These are phyloP conservation scores for Suhomyces anneliseae DNA, from an alignment of 1,139 yeast species.

Conservation along the genomic window DNA sequence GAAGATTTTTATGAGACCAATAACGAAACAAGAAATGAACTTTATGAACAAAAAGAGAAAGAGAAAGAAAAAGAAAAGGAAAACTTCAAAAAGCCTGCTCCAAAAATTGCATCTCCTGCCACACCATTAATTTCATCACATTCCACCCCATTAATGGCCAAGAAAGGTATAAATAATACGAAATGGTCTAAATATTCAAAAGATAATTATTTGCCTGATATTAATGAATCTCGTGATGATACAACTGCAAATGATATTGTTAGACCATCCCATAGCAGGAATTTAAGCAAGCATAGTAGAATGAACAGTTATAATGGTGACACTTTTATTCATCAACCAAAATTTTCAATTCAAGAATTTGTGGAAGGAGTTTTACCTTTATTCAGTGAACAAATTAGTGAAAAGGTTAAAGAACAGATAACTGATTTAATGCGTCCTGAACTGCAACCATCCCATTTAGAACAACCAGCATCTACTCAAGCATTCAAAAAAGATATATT, in stretches of 20 bases:
- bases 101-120: conserved; percentile 1
- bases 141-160: conserved; percentile 30
- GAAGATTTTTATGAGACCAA: conserved; percentile 2
- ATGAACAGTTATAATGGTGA: conserved; percentile 11
- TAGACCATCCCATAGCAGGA: conserved; percentile 10
- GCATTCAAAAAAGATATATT: conserved; percentile 4
- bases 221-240: conserved; percentile 15
- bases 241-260: conserved; percentile 17
- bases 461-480: background rate
- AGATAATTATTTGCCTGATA: conserved; percentile 9
- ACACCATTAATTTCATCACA: conserved; percentile 25
- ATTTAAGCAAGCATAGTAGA: conserved; percentile 8
- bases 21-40: conserved; percentile 3
- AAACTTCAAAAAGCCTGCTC: background rate
- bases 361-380: conserved; percentile 8
- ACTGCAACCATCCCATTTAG: background rate
- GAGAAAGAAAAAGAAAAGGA: background rate
- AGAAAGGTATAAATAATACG: conserved; percentile 7
- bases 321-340: conserved; percentile 7
- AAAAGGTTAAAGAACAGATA: conserved; percentile 7
- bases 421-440: conserved; percentile 2
- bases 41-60: background rate
- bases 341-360: conserved; percentile 10
- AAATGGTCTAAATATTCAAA: conserved; percentile 10
- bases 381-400: conserved; percentile 11